Conservation (phyloP, 2,329 filamentous ascomycete genomes). For the Rhynchosporium agropyri region DNA sequence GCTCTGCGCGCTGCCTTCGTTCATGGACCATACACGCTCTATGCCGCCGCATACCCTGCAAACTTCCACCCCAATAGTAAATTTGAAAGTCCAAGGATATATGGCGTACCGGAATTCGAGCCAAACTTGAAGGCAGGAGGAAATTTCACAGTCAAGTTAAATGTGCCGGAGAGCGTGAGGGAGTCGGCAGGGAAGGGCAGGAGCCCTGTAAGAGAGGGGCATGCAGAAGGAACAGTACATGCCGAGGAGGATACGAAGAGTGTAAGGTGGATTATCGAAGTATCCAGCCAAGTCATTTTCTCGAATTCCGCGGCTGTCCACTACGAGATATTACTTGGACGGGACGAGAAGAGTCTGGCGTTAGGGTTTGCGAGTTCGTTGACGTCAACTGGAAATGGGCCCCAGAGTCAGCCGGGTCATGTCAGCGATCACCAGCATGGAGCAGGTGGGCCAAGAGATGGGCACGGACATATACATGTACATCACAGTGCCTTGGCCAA, state of each 20-base stretch:
- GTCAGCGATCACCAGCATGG: slow-evolving; percentile 76
- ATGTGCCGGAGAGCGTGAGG: slow-evolving; percentile 77
- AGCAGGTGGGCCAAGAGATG: slow-evolving; percentile 54
- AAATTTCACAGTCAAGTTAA: slow-evolving; percentile 77
- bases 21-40: slow-evolving; percentile 91
- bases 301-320: slow-evolving; percentile 84
- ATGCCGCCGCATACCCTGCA: slow-evolving; percentile 81
- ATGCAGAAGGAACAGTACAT: slow-evolving; percentile 28
- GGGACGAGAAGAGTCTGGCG: slow-evolving; percentile 81
- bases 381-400: slow-evolving; percentile 48
- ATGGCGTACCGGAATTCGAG: slow-evolving; percentile 88
- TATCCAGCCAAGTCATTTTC: slow-evolving; percentile 92
- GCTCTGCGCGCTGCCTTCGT: slow-evolving; percentile 93
- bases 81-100: slow-evolving; percentile 66
- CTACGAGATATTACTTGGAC: slow-evolving; percentile 83
- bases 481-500: slow-evolving; percentile 62
- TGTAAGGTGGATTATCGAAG: slow-evolving; percentile 86
- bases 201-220: slow-evolving; percentile 29
- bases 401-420: slow-evolving; percentile 58
- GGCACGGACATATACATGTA: slow-evolving; percentile 42
- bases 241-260: slow-evolving; percentile 53
- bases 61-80: slow-evolving; percentile 82
- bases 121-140: slow-evolving; percentile 95
- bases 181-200: slow-evolving; percentile 56
- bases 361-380: slow-evolving; percentile 51